A percentile compares a stretch with the other conserved stretches of the same genome.
Conservation (phyloP, 495 filamentous ascomycete genomes). For the Friedmanniomyces simplex region DNA sequence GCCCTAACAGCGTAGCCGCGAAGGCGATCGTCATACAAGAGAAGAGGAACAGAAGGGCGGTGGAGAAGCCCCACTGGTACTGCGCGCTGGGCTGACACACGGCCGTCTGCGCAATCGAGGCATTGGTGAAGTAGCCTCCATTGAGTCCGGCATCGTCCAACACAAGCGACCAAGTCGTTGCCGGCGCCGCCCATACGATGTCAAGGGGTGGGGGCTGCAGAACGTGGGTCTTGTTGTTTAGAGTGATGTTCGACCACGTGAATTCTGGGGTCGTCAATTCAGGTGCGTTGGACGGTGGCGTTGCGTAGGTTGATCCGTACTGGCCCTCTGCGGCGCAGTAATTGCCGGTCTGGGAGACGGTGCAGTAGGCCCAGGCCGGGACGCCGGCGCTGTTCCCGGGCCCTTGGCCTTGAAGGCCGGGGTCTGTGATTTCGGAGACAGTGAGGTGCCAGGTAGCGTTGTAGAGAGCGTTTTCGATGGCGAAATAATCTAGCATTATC, state of each 20-base stretch:
- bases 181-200: background rate
- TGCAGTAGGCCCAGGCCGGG: background rate
- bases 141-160: background rate
- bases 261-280: background rate
- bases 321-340: background rate
- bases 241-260: background rate
- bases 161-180: background rate
- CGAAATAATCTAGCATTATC: conserved; percentile 1
- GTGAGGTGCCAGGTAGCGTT: background rate
- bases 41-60: background rate
- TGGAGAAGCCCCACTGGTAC: background rate
- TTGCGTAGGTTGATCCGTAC: background rate
- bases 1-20: background rate
- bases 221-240: background rate
- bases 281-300: background rate
- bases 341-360: background rate
- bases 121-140: background rate
- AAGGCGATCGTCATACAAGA: background rate
- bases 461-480: background rate
- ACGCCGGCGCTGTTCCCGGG: background rate
- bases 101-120: background rate
- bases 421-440: background rate
- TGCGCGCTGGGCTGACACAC: background rate
- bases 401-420: background rate
- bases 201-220: background rate